These are phyloP conservation scores for Novymonas esmeraldas DNA, from an alignment of 208 protist genomes.

Conservation along the genomic window DNA sequence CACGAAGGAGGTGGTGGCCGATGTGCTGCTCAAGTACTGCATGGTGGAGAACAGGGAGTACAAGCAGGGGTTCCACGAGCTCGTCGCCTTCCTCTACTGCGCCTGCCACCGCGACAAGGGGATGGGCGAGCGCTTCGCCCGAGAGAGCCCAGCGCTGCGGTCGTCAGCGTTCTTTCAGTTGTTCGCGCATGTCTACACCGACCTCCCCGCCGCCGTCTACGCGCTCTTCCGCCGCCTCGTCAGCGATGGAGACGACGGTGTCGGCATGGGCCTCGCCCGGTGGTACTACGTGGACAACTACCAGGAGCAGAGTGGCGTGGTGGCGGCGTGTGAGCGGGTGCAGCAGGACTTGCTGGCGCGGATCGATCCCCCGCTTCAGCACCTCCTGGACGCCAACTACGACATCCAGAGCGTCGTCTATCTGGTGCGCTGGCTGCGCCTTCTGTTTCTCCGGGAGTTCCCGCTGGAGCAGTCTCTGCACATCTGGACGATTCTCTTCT, in stretches of 20 bases:
- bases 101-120: conserved; percentile 37
- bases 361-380: conserved; percentile 60
- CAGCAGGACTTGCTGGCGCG: conserved; percentile 56
- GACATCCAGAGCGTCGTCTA: conserved; percentile 80
- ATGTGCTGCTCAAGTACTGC: conserved; percentile 73
- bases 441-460: conserved; percentile 90
- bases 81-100: conserved; percentile 86
- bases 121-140: conserved; percentile 18
- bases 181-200: conserved; percentile 22
- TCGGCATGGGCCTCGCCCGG: conserved; percentile 37
- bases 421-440: conserved; percentile 87
- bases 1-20: conserved; percentile 39
- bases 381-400: conserved; percentile 67
- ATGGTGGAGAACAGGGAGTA: conserved; percentile 61
- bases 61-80: conserved; percentile 92
- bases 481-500: conserved; percentile 86
- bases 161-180: conserved; percentile 7
- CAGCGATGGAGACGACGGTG: conserved; percentile 18
- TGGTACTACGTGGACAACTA: conserved; percentile 55
- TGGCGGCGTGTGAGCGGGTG: conserved; percentile 47
- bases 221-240: conserved; percentile 60
- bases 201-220: conserved; percentile 36
- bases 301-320: conserved; percentile 36
- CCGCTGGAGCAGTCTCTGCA: conserved; percentile 53
- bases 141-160: conserved; percentile 17